These are phyloP conservation scores for Lecanoromycetidae sp. DNA, from an alignment of 2,329 filamentous ascomycete genomes.

Conservation along the genomic window DNA sequence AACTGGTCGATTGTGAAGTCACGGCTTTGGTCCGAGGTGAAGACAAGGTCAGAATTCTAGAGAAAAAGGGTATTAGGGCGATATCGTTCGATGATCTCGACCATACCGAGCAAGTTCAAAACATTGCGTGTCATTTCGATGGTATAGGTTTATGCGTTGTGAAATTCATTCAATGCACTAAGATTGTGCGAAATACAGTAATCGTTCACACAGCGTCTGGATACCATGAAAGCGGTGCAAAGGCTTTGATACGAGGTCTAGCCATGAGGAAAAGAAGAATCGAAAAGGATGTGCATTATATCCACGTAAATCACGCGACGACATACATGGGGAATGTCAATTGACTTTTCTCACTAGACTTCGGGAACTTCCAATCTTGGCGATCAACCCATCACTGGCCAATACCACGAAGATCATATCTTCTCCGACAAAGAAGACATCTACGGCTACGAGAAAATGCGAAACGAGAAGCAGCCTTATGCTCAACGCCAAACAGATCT, in stretches of 20 bases:
- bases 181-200: conserved; percentile 18
- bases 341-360: conserved; percentile 20
- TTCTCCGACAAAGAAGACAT: conserved; percentile 37
- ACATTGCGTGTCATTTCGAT: conserved; percentile 19
- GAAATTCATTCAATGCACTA: no score
- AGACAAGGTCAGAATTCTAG: conserved; percentile 19
- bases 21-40: conserved; percentile 20
- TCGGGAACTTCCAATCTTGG: conserved; percentile 35
- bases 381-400: conserved; percentile 30
- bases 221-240: conserved; percentile 28
- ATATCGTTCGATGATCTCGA: conserved; percentile 20
- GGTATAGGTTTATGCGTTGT: no score
- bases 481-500: conserved; percentile 36
- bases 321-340: background rate
- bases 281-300: conserved; percentile 27
- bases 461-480: conserved; percentile 30
- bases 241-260: conserved; percentile 34
- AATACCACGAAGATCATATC: conserved; percentile 23
- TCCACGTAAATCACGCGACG: conserved; percentile 26
- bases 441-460: conserved; percentile 30
- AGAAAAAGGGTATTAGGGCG: conserved; percentile 18
- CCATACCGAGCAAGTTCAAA: conserved; percentile 17
- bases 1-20: conserved; percentile 8
- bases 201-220: conserved; percentile 35
- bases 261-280: conserved; percentile 28